Evolutionary conservation across 768 basidiomycete species (phyloP).

Genomic region (Lentinula lateritia): DNA sequence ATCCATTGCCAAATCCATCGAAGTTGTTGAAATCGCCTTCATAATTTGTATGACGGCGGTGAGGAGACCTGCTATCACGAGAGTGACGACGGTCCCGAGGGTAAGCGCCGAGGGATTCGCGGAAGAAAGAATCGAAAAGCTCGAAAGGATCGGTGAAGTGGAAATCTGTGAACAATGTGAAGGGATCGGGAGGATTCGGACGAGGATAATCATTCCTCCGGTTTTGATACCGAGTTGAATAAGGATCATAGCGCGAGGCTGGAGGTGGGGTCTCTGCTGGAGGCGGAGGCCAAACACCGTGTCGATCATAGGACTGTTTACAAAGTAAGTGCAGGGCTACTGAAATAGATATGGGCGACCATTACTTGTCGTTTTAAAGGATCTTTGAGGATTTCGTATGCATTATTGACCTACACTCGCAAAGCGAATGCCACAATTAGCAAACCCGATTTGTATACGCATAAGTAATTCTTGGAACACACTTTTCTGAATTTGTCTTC

Average conservation of each 20-base stretch:
- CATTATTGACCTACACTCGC: slow-evolving; percentile 56
- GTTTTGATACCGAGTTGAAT: background rate
- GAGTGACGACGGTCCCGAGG: slow-evolving; percentile 17
- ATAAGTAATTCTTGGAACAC: background rate
- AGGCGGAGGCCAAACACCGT: slow-evolving; percentile 74
- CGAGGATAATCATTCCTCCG: slow-evolving; percentile 13
- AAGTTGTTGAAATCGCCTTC: slow-evolving; percentile 22
- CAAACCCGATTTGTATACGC: background rate
- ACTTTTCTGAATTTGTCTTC: slow-evolving; percentile 53
- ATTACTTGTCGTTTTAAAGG: slow-evolving; percentile 50
- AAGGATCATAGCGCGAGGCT: background rate
- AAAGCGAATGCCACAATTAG: background rate
- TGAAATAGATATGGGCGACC: background rate
- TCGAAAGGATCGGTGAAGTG: slow-evolving; percentile 71
- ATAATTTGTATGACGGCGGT: background rate
- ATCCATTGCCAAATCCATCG: slow-evolving; percentile 9
- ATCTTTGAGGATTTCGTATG: slow-evolving; percentile 71
- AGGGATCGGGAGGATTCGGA: slow-evolving; percentile 28
- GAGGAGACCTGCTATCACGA: background rate
- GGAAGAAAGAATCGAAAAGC: slow-evolving; percentile 70
- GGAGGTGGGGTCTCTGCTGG: slow-evolving; percentile 15
- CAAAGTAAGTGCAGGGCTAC: slow-evolving; percentile 17
- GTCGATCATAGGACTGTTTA: slow-evolving; percentile 48
- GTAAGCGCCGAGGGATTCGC: slow-evolving; percentile 32
- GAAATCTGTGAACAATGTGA: slow-evolving; percentile 35